Percentiles rank a stretch among this genome's conserved stretches.
Evolutionary conservation across 1,284 basidiomycete genomes (phyloP).

Genomic region (Volvariella surrecta): DNA sequence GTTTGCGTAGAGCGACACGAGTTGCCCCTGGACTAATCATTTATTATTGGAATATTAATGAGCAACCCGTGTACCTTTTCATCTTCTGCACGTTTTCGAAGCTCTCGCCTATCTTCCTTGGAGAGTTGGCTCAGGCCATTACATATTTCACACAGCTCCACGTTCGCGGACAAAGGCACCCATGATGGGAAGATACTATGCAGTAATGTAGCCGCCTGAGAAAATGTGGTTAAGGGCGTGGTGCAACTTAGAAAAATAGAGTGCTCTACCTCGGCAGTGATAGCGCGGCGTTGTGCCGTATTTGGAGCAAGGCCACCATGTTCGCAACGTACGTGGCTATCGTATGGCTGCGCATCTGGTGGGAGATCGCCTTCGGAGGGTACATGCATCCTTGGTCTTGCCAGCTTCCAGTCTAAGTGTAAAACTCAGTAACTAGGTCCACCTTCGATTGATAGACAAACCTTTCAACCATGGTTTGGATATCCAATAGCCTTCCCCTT

Average conservation of each 20-base stretch:
- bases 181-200: slow-evolving; percentile 54
- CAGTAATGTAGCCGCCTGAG: slow-evolving; percentile 50
- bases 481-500: slow-evolving; percentile 55
- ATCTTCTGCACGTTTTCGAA: slow-evolving; percentile 54
- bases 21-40: slow-evolving; percentile 35
- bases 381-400: slow-evolving; percentile 68
- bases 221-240: neutral
- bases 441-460: slow-evolving; percentile 17
- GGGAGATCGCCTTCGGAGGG: slow-evolving; percentile 45
- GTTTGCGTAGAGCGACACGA: slow-evolving; percentile 54
- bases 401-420: slow-evolving; percentile 57
- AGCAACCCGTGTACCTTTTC: slow-evolving; percentile 50
- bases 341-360: slow-evolving; percentile 51
- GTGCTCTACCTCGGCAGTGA: slow-evolving; percentile 43
- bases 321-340: slow-evolving; percentile 56
- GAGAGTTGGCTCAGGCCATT: slow-evolving; percentile 44
- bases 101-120: slow-evolving; percentile 47
- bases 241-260: neutral
- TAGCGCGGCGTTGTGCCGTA: slow-evolving; percentile 45
- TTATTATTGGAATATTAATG: neutral
- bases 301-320: slow-evolving; percentile 55
- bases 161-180: slow-evolving; percentile 41
- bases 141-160: slow-evolving; percentile 52
- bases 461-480: slow-evolving; percentile 75
- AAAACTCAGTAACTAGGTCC: neutral